Evolutionary conservation across 768 basidiomycete species (phyloP).

Genomic region (Imleria badia): DNA sequence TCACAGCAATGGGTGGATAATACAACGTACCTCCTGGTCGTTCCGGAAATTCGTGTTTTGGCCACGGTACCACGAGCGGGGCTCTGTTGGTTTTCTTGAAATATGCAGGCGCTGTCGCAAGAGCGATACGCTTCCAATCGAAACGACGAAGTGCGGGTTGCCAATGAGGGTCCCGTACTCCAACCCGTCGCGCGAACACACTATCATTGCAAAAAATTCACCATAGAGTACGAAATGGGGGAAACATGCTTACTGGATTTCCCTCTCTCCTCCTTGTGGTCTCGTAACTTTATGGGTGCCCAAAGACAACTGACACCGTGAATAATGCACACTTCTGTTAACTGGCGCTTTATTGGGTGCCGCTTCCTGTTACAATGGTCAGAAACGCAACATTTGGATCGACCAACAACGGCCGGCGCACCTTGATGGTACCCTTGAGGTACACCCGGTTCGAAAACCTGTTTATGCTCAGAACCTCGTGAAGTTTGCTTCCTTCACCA

Average conservation of each 20-base stretch:
- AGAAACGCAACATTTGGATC: background rate
- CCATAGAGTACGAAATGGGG: background rate
- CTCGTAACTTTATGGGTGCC: constrained; percentile 49
- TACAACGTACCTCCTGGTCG: constrained; percentile 26
- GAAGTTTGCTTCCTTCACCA: constrained; percentile 60
- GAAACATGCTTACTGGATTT: constrained; percentile 44
- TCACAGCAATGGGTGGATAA: background rate
- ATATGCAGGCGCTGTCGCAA: constrained; percentile 60
- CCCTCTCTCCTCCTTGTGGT: constrained; percentile 33
- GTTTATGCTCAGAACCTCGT: constrained; percentile 75
- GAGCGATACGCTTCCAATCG: constrained; percentile 73
- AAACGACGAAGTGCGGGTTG: constrained; percentile 52
- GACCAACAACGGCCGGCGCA: constrained; percentile 20
- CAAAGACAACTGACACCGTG: constrained; percentile 76
- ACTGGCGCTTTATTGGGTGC: constrained; percentile 24
- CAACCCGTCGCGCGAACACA: constrained; percentile 74
- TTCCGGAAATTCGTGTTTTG: constrained; percentile 46
- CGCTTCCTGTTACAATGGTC: constrained; percentile 18
- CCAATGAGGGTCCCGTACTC: constrained; percentile 61
- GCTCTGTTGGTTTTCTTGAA: constrained; percentile 33
- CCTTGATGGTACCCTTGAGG: constrained; percentile 43
- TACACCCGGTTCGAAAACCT: constrained; percentile 66
- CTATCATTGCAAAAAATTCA: constrained; percentile 36
- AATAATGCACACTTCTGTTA: constrained; percentile 60
- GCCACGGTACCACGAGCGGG: constrained; percentile 67